A percentile compares a stretch with the other conserved stretches of the same genome.
Evolutionary conservation across 805 yeast species (phyloP).

Genomic region (Candida loeiensis): DNA sequence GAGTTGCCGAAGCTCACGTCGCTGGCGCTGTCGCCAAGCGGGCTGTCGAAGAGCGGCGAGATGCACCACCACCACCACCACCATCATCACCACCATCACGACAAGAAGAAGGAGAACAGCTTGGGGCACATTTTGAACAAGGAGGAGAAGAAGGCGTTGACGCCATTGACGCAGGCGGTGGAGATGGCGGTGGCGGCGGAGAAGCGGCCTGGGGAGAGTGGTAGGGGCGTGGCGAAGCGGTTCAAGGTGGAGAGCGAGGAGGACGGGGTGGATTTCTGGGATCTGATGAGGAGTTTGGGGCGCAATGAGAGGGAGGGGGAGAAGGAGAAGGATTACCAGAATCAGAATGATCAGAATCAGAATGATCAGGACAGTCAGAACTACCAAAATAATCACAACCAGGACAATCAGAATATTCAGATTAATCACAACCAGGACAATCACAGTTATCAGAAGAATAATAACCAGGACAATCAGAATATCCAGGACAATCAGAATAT

Average conservation of each 20-base stretch:
- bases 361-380: no score
- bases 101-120: conserved; percentile 21
- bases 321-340: no score
- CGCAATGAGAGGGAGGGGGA: no score
- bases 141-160: conserved; percentile 18
- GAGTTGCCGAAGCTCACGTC: conserved; percentile 69
- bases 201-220: conserved; percentile 7
- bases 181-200: conserved; percentile 36
- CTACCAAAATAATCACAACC: no score
- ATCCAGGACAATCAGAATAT: background rate
- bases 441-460: background rate
- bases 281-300: conserved; percentile 57
- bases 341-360: no score
- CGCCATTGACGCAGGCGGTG: conserved; percentile 42
- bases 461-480: background rate
- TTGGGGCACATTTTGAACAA: conserved; percentile 43
- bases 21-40: conserved; percentile 44
- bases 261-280: conserved; percentile 71
- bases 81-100: conserved; percentile 19
- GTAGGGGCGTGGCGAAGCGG: conserved; percentile 8
- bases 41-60: conserved; percentile 15
- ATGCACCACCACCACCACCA: conserved; percentile 31
- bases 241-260: conserved; percentile 19
- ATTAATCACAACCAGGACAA: background rate
- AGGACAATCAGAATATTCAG: no score